A percentile compares a stretch with the other conserved stretches of the same genome.
Conservation (phyloP, 352 stramenopile genomes). For the Pythium vanterpoolii region DNA sequence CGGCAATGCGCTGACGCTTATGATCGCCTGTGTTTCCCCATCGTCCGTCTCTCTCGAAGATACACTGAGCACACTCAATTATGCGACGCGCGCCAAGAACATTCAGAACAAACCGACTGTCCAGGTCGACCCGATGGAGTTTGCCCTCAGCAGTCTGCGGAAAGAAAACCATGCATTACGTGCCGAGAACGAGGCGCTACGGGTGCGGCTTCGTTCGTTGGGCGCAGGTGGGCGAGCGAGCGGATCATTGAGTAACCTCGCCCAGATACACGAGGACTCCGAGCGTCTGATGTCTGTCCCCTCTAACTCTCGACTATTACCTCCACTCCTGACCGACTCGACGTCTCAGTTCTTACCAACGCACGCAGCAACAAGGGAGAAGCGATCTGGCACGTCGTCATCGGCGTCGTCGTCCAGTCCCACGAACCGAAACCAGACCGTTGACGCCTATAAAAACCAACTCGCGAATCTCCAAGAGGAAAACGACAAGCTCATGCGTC, state of each 20-base stretch:
- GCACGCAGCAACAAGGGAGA: background rate
- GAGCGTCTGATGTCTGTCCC: constrained; percentile 9
- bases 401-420: constrained; percentile 16
- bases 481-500: constrained; percentile 47
- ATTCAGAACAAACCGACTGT: constrained; percentile 81
- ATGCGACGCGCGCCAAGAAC: constrained; percentile 80
- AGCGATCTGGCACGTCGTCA: constrained; percentile 8
- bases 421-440: constrained; percentile 14
- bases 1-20: constrained; percentile 77
- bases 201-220: constrained; percentile 38
- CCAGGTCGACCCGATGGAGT: constrained; percentile 62
- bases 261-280: constrained; percentile 17
- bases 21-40: constrained; percentile 82
- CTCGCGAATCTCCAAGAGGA: constrained; percentile 57
- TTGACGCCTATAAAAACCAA: constrained; percentile 47
- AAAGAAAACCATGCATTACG: constrained; percentile 62
- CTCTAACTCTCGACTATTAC: constrained; percentile 32
- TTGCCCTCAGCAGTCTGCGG: constrained; percentile 52
- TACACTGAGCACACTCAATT: constrained; percentile 83
- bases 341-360: constrained; percentile 22
- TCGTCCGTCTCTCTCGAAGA: constrained; percentile 56
- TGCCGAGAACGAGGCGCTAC: constrained; percentile 57
- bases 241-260: constrained; percentile 1
- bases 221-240: constrained; percentile 9
- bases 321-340: constrained; percentile 21